phyloP scores from a whole-genome alignment of 2,329 filamentous ascomycete species.

The Penicillium sp. region DNA sequence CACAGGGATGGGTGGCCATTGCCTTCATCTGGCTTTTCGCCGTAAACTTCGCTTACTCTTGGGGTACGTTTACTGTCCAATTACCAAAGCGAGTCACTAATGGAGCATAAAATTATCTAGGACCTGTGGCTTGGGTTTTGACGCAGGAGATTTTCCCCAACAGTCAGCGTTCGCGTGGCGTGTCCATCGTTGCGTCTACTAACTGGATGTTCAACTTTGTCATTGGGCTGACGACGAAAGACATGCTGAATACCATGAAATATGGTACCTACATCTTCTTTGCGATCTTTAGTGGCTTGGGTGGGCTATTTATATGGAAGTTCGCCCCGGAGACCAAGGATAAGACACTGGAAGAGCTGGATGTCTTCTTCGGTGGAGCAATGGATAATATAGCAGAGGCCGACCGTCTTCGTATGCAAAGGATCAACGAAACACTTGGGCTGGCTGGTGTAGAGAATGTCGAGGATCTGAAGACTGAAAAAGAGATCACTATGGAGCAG shows the following conservation, averaged over 20 bases:
- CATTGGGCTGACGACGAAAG: conserved; percentile 36
- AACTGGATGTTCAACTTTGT: conserved; percentile 42
- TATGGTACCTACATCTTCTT: conserved; percentile 50
- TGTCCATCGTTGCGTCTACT: conserved; percentile 31
- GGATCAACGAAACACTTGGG: conserved; percentile 73
- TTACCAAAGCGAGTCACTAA: neutral
- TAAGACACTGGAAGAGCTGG: conserved; percentile 60
- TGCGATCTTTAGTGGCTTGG: conserved; percentile 43
- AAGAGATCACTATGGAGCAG: conserved; percentile 21
- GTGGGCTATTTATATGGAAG: conserved; percentile 40
- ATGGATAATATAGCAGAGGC: conserved; percentile 38
- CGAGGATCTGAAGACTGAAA: conserved; percentile 26
- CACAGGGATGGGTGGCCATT: conserved; percentile 71
- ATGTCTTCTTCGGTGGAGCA: conserved; percentile 52
- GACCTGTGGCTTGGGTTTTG: conserved; percentile 57
- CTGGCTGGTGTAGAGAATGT: conserved; percentile 45
- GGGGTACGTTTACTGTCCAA: conserved; percentile 30
- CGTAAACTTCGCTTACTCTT: conserved; percentile 43
- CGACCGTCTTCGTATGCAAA: conserved; percentile 67
- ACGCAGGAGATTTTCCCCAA: conserved; percentile 43
- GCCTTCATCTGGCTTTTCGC: conserved; percentile 65
- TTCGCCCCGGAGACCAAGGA: conserved; percentile 56
- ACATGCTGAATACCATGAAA: conserved; percentile 32
- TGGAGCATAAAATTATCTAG: conserved; percentile 7
- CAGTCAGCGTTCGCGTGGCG: conserved; percentile 33